phyloP scores from a whole-genome alignment of 805 yeast species.

The Ogataea methylovora region DNA sequence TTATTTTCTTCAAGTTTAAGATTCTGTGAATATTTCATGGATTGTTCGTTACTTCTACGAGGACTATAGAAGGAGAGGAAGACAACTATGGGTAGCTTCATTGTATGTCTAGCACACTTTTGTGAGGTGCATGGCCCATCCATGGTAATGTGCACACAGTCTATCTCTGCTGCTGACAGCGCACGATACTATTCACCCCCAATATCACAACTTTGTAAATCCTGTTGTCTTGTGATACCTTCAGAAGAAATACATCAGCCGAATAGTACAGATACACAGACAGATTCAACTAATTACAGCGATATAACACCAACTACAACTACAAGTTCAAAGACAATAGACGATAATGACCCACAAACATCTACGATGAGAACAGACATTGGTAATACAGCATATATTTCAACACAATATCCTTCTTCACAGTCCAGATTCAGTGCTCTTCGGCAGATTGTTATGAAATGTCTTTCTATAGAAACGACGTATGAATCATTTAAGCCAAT shows the following conservation, averaged over 20 bases:
- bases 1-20: too few relatives aligned
- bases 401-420: slow-evolving; percentile 56
- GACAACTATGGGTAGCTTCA: slow-evolving; percentile 26
- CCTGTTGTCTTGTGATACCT: slow-evolving; percentile 54
- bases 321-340: slow-evolving; percentile 1
- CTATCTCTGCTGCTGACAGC: too few relatives aligned
- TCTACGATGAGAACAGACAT: slow-evolving; percentile 23
- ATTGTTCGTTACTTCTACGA: too few relatives aligned
- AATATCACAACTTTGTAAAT: slow-evolving; percentile 36
- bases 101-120: slow-evolving; percentile 59
- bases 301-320: too few relatives aligned
- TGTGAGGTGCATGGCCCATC: slow-evolving; percentile 77
- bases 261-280: not conserved
- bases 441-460: slow-evolving; percentile 53
- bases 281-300: too few relatives aligned
- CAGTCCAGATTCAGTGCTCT: slow-evolving; percentile 45
- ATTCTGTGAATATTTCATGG: too few relatives aligned
- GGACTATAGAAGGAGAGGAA: too few relatives aligned
- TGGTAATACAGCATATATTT: slow-evolving; percentile 27
- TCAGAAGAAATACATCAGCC: slow-evolving; percentile 16
- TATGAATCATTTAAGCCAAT: slow-evolving; percentile 52
- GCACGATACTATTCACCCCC: slow-evolving; percentile 29
- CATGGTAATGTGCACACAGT: slow-evolving; percentile 56
- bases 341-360: not conserved
- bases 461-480: slow-evolving; percentile 60